Base-by-base conservation (phyloP, 2,329 filamentous ascomycete genomes). In the Fusarium goolgardi region DNA sequence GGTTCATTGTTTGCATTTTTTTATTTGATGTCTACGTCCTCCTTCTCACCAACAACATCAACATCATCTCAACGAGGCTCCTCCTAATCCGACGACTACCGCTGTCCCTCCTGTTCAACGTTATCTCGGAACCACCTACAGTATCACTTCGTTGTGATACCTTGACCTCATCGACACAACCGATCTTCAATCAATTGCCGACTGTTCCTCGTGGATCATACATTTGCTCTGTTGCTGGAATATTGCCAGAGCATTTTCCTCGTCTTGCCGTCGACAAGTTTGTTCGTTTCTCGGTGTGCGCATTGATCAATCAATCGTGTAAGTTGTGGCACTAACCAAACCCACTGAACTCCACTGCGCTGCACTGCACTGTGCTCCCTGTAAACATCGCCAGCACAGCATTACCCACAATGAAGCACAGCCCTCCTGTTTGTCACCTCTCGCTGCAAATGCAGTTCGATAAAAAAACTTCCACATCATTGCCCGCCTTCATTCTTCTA, bases 211-310 rank as follows among this genome's bases (percentile, higher is more conserved):
- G 70, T 64, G 62, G 54, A 18, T 40, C 15, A 50, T 7, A 39
- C 25, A 23, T 37, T 47, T 69, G 70, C 69, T 76, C 69, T 73
- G 76, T 78, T 79, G 78, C 78, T 79, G 78, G 76, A 79, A 79
- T 78, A 79, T 78, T 78, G 78, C 78, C 75, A 73, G 72, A 75
- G 75, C 70, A 61, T 45, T 51, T 51, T 59, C 59, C 50, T 60
- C 47, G 32, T 61, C 40, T 51, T 35, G 46, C 65, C 70, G 65
- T 65, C 54, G 68, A 57, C 65, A 50, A 50, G 51, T 59, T 67
- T 67, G 59, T 62, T 56, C 62, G 57, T 52, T 58, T 58, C 43
- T 57, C 47, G 46, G 52, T 39, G 58, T 47, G 29, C 50, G 58
- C 66, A 41, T 55, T 57, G 50, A 61, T 67, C 55, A 59, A 41